Evolutionary conservation across 306 rosid species (phyloP).

Genomic region (Malus sylvestris): DNA sequence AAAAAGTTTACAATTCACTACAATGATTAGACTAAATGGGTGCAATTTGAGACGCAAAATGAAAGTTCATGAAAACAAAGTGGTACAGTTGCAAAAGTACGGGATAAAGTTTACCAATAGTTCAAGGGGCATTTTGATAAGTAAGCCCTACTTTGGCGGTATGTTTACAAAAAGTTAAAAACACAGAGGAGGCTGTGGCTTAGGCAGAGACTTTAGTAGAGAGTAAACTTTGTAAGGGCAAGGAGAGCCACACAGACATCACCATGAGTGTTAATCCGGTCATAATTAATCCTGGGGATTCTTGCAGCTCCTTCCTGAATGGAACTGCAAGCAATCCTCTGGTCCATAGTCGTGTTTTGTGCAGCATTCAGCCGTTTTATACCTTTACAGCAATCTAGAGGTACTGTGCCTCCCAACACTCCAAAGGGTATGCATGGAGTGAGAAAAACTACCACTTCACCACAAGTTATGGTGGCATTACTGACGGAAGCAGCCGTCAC

Average conservation of each 20-base stretch:
- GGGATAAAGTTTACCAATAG: not conserved
- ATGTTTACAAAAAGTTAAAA: not conserved
- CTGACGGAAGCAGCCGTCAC: not conserved
- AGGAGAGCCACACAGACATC: slow-evolving; percentile 29
- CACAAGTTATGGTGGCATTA: slow-evolving; percentile 35
- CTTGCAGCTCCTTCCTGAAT: slow-evolving; percentile 30
- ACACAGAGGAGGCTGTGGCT: not conserved
- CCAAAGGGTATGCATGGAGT: slow-evolving; percentile 57
- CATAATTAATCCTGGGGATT: slow-evolving; percentile 44
- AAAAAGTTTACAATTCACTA: not conserved
- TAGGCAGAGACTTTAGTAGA: slow-evolving; percentile 52
- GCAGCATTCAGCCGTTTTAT: slow-evolving; percentile 36
- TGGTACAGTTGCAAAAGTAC: no score
- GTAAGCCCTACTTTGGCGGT: not conserved
- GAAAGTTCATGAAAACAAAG: not conserved
- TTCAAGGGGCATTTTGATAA: not conserved
- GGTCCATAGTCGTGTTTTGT: slow-evolving; percentile 23
- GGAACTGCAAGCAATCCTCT: slow-evolving; percentile 46
- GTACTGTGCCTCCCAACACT: slow-evolving; percentile 41
- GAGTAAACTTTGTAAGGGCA: slow-evolving; percentile 60
- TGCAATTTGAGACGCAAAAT: not conserved
- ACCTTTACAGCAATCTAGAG: slow-evolving; percentile 49
- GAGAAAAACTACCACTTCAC: slow-evolving; percentile 31
- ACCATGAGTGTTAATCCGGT: slow-evolving; percentile 23
- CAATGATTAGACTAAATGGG: not conserved